Evolutionary conservation across 2,329 filamentous ascomycete species (phyloP).

Genomic region (Aspergillus hiratsukae): DNA sequence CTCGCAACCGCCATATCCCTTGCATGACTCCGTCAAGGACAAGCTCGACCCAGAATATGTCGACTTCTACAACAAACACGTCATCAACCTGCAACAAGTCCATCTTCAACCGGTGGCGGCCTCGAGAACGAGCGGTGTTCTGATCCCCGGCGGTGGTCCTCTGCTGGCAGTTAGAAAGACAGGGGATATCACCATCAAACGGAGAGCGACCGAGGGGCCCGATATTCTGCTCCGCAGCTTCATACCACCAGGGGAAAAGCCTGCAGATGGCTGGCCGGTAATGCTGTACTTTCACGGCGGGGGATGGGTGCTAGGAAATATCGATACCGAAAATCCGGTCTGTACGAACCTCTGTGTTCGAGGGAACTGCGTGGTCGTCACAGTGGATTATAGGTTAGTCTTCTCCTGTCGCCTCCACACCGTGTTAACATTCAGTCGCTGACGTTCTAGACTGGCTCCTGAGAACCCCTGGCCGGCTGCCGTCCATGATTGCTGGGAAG

Average conservation of each 20-base stretch:
- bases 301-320: constrained; percentile 56
- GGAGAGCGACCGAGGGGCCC: constrained; percentile 46
- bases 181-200: constrained; percentile 42
- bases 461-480: constrained; percentile 55
- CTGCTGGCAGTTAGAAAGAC: constrained; percentile 46
- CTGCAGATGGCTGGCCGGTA: constrained; percentile 50
- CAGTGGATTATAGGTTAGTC: constrained; percentile 51
- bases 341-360: constrained; percentile 52
- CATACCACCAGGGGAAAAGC: constrained; percentile 44
- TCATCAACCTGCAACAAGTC: constrained; percentile 50
- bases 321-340: constrained; percentile 55
- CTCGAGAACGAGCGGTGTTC: constrained; percentile 48
- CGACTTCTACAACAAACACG: constrained; percentile 50
- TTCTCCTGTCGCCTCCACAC: background rate
- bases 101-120: constrained; percentile 52
- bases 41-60: constrained; percentile 49
- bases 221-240: constrained; percentile 49
- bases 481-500: constrained; percentile 55
- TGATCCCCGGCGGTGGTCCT: constrained; percentile 51
- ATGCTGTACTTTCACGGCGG: constrained; percentile 57
- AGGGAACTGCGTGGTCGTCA: constrained; percentile 51
- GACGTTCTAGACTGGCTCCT: constrained; percentile 47
- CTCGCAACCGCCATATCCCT: constrained; percentile 41
- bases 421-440: background rate
- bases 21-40: constrained; percentile 46